Evolutionary conservation across 768 basidiomycete species (phyloP), one percentile per base, ranked within the genome.

Genomic region (Mycena pura): DNA sequence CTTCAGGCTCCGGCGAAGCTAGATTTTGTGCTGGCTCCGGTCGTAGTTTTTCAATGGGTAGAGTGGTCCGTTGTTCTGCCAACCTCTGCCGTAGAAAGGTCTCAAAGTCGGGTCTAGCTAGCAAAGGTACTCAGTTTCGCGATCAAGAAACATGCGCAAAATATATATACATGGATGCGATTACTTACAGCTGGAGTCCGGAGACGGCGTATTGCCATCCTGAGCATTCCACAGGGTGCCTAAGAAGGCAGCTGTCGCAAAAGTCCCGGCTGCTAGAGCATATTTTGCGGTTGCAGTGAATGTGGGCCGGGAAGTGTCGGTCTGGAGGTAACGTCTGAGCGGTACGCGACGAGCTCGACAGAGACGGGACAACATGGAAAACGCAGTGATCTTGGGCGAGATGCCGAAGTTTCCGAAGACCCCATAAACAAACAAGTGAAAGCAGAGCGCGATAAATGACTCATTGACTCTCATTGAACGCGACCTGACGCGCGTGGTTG

Each of bases 271-370:
- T 32, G 44, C 28, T 9, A 66, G 22, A 25, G 52, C 59, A 46
- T 56, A 60, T 59, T 60, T 59, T 44, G 56, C 27, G 41, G 60
- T 24, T 5, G 13, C n/a, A n/a, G n/a, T 25, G 47, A 57, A 62
- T 13, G 54, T 17, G 6, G 24, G 32, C 3, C 25, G 45, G n/a
- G 34, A 39, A 19, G 64, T 27, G 9, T 59, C 47, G 17, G 60
- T 59, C 10, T 55, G 60, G 19, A 66, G n/a, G 48, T 17, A 62
- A 38, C 64, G 64, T 24, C 45, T 24, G 22, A 62, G 44, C 17
- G 60, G 64, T 13, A 55, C 25, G n/a, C n/a, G n/a, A 15, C 64
- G 60, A 9, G 51, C 47, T 47, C 64, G 57, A 32, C 57, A 61
- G 44, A 66, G 57, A 31, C 59, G 59, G 27, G 52, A 14, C 2